These are phyloP conservation scores for Schizosaccharomyces pombe DNA, from an alignment of 805 yeast species.

Conservation along the genomic window DNA sequence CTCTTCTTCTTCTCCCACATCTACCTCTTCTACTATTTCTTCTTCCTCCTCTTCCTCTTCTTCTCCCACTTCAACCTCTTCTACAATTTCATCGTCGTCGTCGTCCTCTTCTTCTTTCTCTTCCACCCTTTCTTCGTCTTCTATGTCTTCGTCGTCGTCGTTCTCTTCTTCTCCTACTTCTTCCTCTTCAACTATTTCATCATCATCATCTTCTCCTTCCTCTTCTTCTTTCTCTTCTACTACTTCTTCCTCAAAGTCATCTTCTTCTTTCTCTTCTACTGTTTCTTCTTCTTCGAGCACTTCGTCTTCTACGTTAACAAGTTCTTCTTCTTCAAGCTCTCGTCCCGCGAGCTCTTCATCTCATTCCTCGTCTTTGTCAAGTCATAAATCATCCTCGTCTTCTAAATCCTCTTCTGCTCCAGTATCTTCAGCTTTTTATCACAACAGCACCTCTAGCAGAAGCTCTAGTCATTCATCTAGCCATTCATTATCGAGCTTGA, in stretches of 20 bases:
- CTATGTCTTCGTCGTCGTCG: constrained; percentile 11
- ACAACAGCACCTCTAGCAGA: no score
- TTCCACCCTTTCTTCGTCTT: constrained; percentile 14
- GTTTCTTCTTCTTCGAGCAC: not conserved
- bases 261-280: not conserved
- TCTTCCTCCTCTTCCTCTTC: constrained; percentile 10
- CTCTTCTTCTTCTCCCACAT: constrained; percentile 9
- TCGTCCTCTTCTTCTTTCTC: constrained; percentile 7
- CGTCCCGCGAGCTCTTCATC: not conserved
- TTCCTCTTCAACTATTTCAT: not conserved
- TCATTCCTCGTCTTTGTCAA: not conserved
- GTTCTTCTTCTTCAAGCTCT: not conserved
- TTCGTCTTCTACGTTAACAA: not conserved
- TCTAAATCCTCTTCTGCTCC: not conserved
- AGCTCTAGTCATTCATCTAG: no score
- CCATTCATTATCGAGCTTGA: no score
- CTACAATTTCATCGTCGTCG: constrained; percentile 6
- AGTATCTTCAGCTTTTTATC: no score
- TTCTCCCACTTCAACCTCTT: constrained; percentile 10
- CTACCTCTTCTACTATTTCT: constrained; percentile 9
- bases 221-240: not conserved
- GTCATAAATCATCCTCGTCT: not conserved
- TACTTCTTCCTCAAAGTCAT: not conserved
- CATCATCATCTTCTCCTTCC: not conserved
- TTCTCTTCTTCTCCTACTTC: not conserved